These are phyloP conservation scores for Cordia subcordata DNA, from an alignment of 257 asterid genomes.

Conservation along the genomic window DNA sequence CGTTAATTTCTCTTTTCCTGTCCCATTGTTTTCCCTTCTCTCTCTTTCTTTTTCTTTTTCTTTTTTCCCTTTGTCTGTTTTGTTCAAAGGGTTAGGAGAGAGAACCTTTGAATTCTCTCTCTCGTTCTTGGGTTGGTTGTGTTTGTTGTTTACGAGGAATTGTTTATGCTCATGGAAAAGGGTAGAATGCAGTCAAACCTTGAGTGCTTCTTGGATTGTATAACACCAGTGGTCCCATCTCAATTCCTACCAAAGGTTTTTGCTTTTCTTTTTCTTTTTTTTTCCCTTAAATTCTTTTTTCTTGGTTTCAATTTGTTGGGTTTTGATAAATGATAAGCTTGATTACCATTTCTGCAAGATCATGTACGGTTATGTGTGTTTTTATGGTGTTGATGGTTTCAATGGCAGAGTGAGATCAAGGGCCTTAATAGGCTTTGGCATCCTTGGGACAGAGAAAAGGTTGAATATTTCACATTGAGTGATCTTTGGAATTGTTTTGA, in stretches of 20 bases:
- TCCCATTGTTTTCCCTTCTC: slow-evolving; percentile 20
- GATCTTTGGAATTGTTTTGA: slow-evolving; percentile 87
- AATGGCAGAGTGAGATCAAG: slow-evolving; percentile 65
- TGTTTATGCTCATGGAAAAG: slow-evolving; percentile 31
- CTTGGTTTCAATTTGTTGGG: not conserved
- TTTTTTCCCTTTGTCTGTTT: slow-evolving; percentile 16
- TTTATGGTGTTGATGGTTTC: not conserved
- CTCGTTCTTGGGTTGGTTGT: not conserved
- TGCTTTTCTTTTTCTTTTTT: not conserved
- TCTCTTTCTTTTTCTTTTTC: slow-evolving; percentile 24
- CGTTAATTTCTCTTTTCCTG: slow-evolving; percentile 57
- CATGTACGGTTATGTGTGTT: not conserved
- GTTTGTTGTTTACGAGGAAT: slow-evolving; percentile 4
- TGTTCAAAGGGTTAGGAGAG: slow-evolving; percentile 48
- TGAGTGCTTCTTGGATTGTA: slow-evolving; percentile 38
- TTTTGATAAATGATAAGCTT: not conserved
- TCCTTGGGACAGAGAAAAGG: slow-evolving; percentile 84
- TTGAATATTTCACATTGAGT: slow-evolving; percentile 74
- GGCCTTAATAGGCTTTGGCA: slow-evolving; percentile 92
- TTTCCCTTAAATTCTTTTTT: not conserved
- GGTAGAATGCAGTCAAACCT: slow-evolving; percentile 39
- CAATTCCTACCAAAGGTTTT: slow-evolving; percentile 42
- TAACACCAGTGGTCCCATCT: slow-evolving; percentile 39
- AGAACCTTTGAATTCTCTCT: slow-evolving; percentile 28
- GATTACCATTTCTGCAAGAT: too few relatives aligned